These are phyloP conservation scores for Phytophthora multivora DNA, from an alignment of 352 stramenopile species.

Conservation along the genomic window DNA sequence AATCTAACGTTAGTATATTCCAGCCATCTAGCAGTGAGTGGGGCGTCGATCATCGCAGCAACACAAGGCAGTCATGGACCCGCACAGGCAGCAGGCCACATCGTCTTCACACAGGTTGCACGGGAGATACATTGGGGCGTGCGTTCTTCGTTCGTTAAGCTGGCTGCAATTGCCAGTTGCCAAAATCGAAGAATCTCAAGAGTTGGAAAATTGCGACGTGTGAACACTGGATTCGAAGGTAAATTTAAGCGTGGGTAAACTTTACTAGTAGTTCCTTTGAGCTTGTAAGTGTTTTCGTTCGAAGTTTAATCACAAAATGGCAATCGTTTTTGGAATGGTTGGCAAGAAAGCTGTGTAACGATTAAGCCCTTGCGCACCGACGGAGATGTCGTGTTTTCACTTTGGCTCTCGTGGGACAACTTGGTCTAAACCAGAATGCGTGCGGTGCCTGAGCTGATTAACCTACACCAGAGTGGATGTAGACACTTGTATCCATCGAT, in stretches of 20 bases:
- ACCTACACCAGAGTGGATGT: too few relatives aligned
- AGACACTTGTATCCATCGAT: too few relatives aligned
- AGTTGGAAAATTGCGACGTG: not conserved
- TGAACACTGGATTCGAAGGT: not conserved
- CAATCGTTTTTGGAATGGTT: not conserved
- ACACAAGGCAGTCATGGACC: not conserved
- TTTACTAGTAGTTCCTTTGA: not conserved
- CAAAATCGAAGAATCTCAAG: not conserved
- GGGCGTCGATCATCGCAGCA: not conserved
- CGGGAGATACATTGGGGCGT: not conserved
- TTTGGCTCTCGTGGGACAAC: too few relatives aligned
- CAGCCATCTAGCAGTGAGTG: too few relatives aligned
- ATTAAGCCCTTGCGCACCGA: not conserved
- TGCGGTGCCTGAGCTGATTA: too few relatives aligned
- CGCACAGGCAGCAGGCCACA: not conserved
- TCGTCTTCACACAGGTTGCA: not conserved
- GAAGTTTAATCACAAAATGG: not conserved
- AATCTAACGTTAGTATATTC: too few relatives aligned
- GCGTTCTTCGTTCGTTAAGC: not conserved
- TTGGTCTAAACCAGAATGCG: too few relatives aligned
- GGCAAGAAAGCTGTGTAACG: not conserved
- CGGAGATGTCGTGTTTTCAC: not conserved
- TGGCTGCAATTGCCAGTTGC: not conserved
- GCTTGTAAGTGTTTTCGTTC: not conserved
- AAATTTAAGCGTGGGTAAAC: not conserved